Base-by-base conservation (phyloP, 2,329 filamentous ascomycete genomes). In the Fusarium clavum region DNA sequence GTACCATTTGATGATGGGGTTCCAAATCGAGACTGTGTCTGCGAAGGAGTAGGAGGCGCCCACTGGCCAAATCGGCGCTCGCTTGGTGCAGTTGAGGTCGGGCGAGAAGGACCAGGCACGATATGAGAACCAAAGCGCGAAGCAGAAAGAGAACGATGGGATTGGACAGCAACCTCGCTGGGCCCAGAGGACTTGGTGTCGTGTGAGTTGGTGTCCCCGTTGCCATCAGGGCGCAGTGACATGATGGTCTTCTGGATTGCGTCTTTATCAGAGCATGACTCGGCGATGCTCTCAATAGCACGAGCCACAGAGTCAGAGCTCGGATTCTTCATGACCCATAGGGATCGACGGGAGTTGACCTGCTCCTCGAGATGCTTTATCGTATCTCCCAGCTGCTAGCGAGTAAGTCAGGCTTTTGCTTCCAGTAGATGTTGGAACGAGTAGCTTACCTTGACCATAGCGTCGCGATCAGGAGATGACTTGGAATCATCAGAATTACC, bases 351-450 rank as follows among this genome's bases (percentile, higher is more conserved):
- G 45, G 76, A 77, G 62, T 79, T 81, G 64, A 80, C 74, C 56
- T 81, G 79, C 27, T 77, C 78, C 64, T 81, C 78, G 8, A 81
- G 72, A 29, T 79, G 74, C 46, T 76, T 72, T 61, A 80, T 77
- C 2, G 74, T 77, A 11, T 73, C 72, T 30, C 79, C 76, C n/a
- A 81, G 73, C 14, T 73, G 70, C 79, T 81, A 13, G 22, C 20
- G 14, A 20, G 0, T 27, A 22, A 27, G 25, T 70, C 22, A 67
- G 66, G 4, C 12, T 27, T 44, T 11, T 22, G 13, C 13, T 29
- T 29, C 6, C 14, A 18, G 8, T n/a, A 12, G 11, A 22, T 24
- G 7, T 12, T 11, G 18, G 13, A 22, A 7, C 8, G 20, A 24
- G 22, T 9, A 18, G 48, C 73, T 43, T 55, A 79, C 80, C 69